A percentile compares a stretch with the other conserved stretches of the same genome.
Evolutionary conservation across 139 green algal genomes (phyloP).

Genomic region (Pleodorina starrii): DNA sequence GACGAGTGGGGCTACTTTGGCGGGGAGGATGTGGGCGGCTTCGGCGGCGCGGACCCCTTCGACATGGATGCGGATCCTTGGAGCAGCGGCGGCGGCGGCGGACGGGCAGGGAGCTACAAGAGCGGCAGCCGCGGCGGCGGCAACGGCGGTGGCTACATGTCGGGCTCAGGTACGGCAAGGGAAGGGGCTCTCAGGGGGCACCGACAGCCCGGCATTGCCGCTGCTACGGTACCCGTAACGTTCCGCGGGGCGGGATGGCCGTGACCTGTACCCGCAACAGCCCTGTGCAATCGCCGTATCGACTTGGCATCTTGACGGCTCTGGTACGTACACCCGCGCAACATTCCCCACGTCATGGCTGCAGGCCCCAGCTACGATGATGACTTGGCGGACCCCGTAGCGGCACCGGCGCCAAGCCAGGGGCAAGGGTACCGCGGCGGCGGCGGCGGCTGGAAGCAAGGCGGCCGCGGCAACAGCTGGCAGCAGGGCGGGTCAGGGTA

Average conservation of each 20-base stretch:
- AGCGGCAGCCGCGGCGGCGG: slow-evolving; percentile 1
- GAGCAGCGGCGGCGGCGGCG: slow-evolving; percentile 8
- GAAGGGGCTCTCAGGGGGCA: no score
- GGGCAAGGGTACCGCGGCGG: background rate
- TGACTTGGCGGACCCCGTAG: background rate
- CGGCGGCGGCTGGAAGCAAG: slow-evolving; percentile 5
- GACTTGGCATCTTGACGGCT: no score
- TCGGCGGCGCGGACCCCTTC: background rate
- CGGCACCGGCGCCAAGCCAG: background rate
- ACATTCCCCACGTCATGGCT: no score
- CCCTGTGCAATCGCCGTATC: no score
- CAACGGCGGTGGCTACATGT: slow-evolving; percentile 12
- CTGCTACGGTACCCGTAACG: no score
- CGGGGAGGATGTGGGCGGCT: background rate
- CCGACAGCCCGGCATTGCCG: no score
- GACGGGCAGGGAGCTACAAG: background rate
- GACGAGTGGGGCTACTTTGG: slow-evolving; percentile 7
- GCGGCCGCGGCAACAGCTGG: background rate
- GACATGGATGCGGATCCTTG: slow-evolving; percentile 5
- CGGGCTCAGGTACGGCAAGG: slow-evolving; percentile 16
- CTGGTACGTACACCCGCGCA: no score
- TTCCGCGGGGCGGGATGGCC: no score
- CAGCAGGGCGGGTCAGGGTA: slow-evolving; percentile 26
- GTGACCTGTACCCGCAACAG: no score
- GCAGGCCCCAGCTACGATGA: slow-evolving; percentile 31